Conservation (phyloP, 2,329 filamentous ascomycete genomes). For the Colletotrichum plurivorum region DNA sequence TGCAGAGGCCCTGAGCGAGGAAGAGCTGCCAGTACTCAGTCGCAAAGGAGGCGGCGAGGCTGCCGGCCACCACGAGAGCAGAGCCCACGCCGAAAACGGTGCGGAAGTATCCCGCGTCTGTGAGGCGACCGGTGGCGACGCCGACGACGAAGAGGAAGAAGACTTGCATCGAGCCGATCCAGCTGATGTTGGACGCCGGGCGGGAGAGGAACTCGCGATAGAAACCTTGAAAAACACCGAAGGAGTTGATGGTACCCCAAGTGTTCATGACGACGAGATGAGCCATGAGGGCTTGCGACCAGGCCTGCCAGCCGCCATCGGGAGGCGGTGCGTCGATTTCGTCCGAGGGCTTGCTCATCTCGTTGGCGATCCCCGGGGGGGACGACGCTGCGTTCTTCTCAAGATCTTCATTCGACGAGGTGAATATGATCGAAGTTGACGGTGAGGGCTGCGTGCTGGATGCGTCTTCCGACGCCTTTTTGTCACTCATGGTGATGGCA, state of each 20-base stretch:
- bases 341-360: background rate
- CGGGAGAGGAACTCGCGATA: conserved; percentile 47
- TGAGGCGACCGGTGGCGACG: conserved; percentile 57
- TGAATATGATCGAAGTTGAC: conserved; percentile 1
- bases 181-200: conserved; percentile 56
- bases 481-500: background rate
- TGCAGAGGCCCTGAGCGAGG: conserved; percentile 66
- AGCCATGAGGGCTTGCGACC: conserved; percentile 29
- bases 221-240: conserved; percentile 61
- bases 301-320: conserved; percentile 18
- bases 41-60: conserved; percentile 59
- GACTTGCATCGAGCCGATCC: conserved; percentile 62
- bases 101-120: conserved; percentile 60
- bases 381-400: background rate
- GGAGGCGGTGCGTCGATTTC: conserved; percentile 2
- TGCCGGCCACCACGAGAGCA: conserved; percentile 55
- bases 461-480: background rate
- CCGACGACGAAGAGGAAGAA: conserved; percentile 60
- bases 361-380: background rate
- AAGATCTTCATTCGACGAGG: background rate
- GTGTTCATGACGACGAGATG: conserved; percentile 55
- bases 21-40: conserved; percentile 63
- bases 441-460: conserved; percentile 7
- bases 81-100: conserved; percentile 55
- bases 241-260: conserved; percentile 59